phyloP scores from a whole-genome alignment of 2,329 filamentous ascomycete species.

The Hypoxylon sp. region DNA sequence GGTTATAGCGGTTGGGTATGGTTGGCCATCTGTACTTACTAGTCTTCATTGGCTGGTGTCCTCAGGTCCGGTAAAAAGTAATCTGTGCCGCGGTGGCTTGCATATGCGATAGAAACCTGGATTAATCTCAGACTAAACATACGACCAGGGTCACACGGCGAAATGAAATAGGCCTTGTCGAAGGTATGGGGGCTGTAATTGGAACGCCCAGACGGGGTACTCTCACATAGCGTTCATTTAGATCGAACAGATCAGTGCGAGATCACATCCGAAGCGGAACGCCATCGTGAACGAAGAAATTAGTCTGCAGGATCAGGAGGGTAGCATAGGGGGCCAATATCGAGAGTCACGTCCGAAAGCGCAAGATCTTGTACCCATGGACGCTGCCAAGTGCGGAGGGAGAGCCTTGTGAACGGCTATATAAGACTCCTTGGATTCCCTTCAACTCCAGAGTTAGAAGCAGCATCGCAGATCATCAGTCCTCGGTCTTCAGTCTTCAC shows the following conservation, averaged over 20 bases:
- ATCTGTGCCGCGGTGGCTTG: slow-evolving; percentile 32
- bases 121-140: slow-evolving; percentile 26
- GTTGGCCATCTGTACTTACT: neutral
- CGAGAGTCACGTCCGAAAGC: slow-evolving; percentile 15
- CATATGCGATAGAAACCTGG: slow-evolving; percentile 29
- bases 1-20: slow-evolving; percentile 23
- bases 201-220: slow-evolving; percentile 8
- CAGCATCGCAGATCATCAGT: slow-evolving; percentile 36
- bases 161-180: slow-evolving; percentile 23
- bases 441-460: slow-evolving; percentile 20
- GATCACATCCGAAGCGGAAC: slow-evolving; percentile 26
- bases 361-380: slow-evolving; percentile 1
- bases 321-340: slow-evolving; percentile 11
- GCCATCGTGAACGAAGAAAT: slow-evolving; percentile 24
- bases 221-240: slow-evolving; percentile 15
- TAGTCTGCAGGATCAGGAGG: slow-evolving; percentile 16
- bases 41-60: neutral
- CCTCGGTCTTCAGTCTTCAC: slow-evolving; percentile 26
- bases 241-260: slow-evolving; percentile 28
- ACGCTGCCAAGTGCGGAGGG: neutral
- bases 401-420: slow-evolving; percentile 23
- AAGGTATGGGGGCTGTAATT: slow-evolving; percentile 18
- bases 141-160: slow-evolving; percentile 35
- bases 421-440: slow-evolving; percentile 22
- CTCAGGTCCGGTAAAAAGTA: slow-evolving; percentile 4